Percentiles rank a stretch among this genome's conserved stretches.
phyloP scores from a whole-genome alignment of 371 early-diverging fungal species.

The Rhizopus stolonifer region DNA sequence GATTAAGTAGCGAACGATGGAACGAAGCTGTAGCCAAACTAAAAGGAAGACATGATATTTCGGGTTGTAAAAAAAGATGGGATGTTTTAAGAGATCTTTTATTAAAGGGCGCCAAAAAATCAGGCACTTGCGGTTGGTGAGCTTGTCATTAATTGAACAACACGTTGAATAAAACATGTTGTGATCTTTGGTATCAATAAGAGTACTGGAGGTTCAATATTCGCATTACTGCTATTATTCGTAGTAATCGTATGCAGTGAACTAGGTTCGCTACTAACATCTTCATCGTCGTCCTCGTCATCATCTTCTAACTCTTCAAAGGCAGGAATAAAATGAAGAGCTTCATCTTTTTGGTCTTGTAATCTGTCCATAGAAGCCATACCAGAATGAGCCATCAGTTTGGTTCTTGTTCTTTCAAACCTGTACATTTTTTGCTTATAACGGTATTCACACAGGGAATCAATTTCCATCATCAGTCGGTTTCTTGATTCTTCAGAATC shows the following conservation, averaged over 20 bases:
- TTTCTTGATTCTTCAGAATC: slow-evolving; percentile 8
- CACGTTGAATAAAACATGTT: background rate
- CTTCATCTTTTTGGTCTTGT: slow-evolving; percentile 17
- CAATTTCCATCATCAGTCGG: slow-evolving; percentile 29
- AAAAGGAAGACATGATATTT: slow-evolving; percentile 19
- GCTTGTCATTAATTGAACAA: background rate
- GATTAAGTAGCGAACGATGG: slow-evolving; percentile 25
- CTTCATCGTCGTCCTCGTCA: background rate
- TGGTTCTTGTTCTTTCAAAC: slow-evolving; percentile 16
- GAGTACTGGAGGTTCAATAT: background rate
- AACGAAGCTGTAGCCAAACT: slow-evolving; percentile 22
- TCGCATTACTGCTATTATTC: background rate
- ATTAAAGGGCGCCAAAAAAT: slow-evolving; percentile 22
- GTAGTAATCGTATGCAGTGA: background rate
- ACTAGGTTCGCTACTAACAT: background rate
- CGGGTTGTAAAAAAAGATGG: slow-evolving; percentile 23
- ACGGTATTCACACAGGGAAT: slow-evolving; percentile 38
- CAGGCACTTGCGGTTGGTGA: slow-evolving; percentile 24
- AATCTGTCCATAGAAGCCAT: slow-evolving; percentile 11
- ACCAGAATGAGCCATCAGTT: slow-evolving; percentile 16
- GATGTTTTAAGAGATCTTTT: slow-evolving; percentile 19
- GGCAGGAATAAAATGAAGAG: slow-evolving; percentile 23
- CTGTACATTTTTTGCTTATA: slow-evolving; percentile 37
- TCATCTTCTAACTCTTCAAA: background rate
- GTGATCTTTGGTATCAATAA: background rate